Evolutionary conservation across 345 rosid species (phyloP).

Genomic region (Bretschneidera sinensis): DNA sequence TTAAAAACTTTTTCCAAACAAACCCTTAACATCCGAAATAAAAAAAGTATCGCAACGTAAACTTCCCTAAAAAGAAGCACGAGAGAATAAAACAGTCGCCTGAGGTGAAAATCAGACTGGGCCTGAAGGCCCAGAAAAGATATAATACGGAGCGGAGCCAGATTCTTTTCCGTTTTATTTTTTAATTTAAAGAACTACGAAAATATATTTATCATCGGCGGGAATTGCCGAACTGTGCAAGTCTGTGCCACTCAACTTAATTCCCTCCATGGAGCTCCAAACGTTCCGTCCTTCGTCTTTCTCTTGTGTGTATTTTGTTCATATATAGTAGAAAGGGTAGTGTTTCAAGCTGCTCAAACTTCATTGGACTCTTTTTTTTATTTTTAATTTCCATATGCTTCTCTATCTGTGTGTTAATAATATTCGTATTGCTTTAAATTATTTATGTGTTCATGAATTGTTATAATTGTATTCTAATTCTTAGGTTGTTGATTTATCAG

Average conservation of each 20-base stretch:
- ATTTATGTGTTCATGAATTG: neutral
- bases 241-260: neutral
- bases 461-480: neutral
- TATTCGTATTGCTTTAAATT: neutral
- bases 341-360: neutral
- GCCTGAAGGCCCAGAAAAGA: too few relatives aligned
- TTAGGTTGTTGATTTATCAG: neutral
- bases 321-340: neutral
- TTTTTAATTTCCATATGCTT: neutral
- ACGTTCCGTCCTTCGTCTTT: constrained; percentile 12
- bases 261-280: constrained; percentile 32
- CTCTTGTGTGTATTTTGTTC: neutral
- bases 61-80: too few relatives aligned
- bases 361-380: neutral
- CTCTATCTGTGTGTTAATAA: neutral
- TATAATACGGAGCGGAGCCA: too few relatives aligned
- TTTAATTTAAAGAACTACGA: too few relatives aligned
- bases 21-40: too few relatives aligned
- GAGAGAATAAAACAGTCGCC: too few relatives aligned
- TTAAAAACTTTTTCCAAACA: too few relatives aligned
- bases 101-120: too few relatives aligned
- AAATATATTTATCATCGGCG: neutral
- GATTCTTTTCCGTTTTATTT: too few relatives aligned
- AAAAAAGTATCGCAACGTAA: too few relatives aligned
- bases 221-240: neutral